These are phyloP conservation scores for Boletus bicolor DNA, from an alignment of 768 basidiomycete species.

Conservation along the genomic window DNA sequence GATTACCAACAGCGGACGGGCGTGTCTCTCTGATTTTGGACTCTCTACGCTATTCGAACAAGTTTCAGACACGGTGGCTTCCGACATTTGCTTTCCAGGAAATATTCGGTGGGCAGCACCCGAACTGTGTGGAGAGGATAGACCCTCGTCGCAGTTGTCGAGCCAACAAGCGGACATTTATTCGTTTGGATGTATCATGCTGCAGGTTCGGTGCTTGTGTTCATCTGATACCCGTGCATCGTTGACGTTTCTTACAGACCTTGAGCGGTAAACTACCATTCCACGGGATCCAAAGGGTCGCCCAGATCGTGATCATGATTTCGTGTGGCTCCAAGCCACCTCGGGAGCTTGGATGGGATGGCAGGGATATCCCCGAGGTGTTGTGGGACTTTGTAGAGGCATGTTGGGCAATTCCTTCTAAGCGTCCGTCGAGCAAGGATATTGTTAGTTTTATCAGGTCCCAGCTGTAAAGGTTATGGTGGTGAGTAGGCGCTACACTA, in stretches of 20 bases:
- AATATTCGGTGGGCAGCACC: conserved; percentile 32
- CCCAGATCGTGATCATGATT: conserved; percentile 26
- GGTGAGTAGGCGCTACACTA: no score
- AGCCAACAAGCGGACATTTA: conserved; percentile 23
- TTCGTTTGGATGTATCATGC: conserved; percentile 30
- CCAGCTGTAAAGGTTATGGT: not conserved
- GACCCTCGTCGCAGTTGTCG: conserved; percentile 2
- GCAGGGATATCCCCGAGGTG: conserved; percentile 19
- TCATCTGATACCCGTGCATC: not conserved
- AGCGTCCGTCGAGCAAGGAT: conserved; percentile 15
- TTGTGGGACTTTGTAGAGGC: conserved; percentile 22
- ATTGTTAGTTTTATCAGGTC: conserved; percentile 16
- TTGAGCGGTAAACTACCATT: conserved; percentile 28
- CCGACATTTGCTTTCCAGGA: conserved; percentile 15
- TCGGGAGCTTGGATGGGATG: conserved; percentile 21
- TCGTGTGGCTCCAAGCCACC: conserved; percentile 4
- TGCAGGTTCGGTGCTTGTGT: conserved; percentile 18
- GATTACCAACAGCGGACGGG: conserved; percentile 8
- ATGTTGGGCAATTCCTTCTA: conserved; percentile 19
- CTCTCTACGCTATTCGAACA: conserved; percentile 21
- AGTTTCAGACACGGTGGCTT: conserved; percentile 2
- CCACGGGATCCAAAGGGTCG: conserved; percentile 15
- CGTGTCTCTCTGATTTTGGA: conserved; percentile 32
- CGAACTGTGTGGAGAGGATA: conserved; percentile 13
- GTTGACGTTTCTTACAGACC: conserved; percentile 9